Percentiles rank a stretch among this genome's conserved stretches.
These are phyloP conservation scores for Russula emetica DNA, from an alignment of 768 basidiomycete genomes.

Conservation along the genomic window DNA sequence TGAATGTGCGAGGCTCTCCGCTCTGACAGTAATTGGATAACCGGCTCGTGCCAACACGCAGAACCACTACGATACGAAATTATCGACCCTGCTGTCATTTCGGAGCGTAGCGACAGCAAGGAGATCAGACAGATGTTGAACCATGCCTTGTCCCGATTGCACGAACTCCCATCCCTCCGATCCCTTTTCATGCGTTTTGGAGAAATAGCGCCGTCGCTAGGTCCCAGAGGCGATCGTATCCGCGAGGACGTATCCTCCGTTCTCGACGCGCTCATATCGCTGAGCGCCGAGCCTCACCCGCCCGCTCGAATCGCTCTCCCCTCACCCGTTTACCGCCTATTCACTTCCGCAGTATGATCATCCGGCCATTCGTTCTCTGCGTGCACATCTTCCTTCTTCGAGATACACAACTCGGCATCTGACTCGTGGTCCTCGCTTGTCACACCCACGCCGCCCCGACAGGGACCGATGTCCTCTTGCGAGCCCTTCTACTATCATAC, in stretches of 20 bases:
- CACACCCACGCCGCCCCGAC: background rate
- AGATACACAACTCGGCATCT: constrained; percentile 1
- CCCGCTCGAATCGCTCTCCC: constrained; percentile 2
- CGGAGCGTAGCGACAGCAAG: too few relatives aligned
- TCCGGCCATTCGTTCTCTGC: background rate
- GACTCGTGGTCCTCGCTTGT: constrained; percentile 9
- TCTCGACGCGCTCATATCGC: constrained; percentile 4
- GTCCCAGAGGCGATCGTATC: background rate
- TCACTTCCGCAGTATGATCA: constrained; percentile 12
- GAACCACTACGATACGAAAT: constrained; percentile 10
- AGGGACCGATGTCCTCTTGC: constrained; percentile 10
- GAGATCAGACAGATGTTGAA: too few relatives aligned
- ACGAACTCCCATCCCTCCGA: constrained; percentile 13
- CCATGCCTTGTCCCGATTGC: too few relatives aligned
- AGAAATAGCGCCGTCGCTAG: background rate
- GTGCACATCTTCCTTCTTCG: constrained; percentile 6
- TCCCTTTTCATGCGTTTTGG: constrained; percentile 19
- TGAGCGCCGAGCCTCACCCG: background rate
- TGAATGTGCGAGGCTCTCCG: too few relatives aligned
- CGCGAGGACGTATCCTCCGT: constrained; percentile 8
- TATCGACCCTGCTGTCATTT: too few relatives aligned
- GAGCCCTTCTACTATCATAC: constrained; percentile 17
- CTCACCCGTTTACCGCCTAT: constrained; percentile 11
- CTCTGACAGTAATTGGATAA: too few relatives aligned
- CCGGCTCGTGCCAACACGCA: background rate